A percentile compares a stretch with the other conserved stretches of the same genome.
These are phyloP conservation scores for Capsella rubella DNA, from an alignment of 441 rosid genomes.

Conservation along the genomic window DNA sequence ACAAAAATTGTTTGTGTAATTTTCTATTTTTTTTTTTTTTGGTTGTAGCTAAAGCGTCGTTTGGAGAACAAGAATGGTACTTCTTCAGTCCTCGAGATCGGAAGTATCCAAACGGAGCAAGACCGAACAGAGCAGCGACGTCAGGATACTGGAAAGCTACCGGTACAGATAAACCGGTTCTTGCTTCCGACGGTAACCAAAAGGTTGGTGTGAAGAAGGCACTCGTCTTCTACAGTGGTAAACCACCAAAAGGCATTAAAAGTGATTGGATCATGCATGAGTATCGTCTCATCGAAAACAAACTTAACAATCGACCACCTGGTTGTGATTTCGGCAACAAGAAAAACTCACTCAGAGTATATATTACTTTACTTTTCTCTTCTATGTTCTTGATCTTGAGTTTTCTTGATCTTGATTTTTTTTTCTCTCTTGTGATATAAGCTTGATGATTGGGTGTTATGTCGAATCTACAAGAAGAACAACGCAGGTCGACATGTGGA, in stretches of 20 bases:
- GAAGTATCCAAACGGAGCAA: slow-evolving; percentile 64
- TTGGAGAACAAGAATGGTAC: slow-evolving; percentile 72
- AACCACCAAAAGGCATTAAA: slow-evolving; percentile 66
- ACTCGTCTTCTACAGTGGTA: slow-evolving; percentile 64
- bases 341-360: slow-evolving; percentile 59
- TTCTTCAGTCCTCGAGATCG: slow-evolving; percentile 65
- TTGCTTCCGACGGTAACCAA: slow-evolving; percentile 53
- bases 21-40: background rate
- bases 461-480: slow-evolving; percentile 55
- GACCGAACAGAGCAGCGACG: slow-evolving; percentile 68
- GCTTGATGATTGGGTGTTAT: slow-evolving; percentile 61
- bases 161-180: slow-evolving; percentile 64
- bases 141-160: slow-evolving; percentile 71
- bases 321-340: slow-evolving; percentile 57
- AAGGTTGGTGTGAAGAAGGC: slow-evolving; percentile 65
- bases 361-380: too few relatives aligned
- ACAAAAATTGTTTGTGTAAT: background rate
- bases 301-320: slow-evolving; percentile 64
- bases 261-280: slow-evolving; percentile 76
- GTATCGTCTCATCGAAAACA: slow-evolving; percentile 61
- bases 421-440: slow-evolving; percentile 2
- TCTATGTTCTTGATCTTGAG: background rate
- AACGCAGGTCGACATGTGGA: slow-evolving; percentile 40
- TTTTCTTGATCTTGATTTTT: background rate
- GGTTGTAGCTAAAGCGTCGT: slow-evolving; percentile 56